Conservation (phyloP, 108 stramenopile genomes). For the Nitzschia sp. region DNA sequence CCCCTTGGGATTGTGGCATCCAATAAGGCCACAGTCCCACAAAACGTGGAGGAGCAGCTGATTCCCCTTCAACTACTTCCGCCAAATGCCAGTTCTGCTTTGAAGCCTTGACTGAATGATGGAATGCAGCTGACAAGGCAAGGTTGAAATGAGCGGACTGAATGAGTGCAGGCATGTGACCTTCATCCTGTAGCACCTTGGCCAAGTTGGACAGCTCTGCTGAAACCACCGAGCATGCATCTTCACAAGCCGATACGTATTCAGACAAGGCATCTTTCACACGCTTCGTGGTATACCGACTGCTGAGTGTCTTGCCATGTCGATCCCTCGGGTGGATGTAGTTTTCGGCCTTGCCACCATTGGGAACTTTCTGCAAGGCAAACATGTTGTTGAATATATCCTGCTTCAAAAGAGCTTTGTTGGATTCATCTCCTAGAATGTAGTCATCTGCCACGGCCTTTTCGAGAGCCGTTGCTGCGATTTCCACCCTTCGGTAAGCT, state of each 20-base stretch:
- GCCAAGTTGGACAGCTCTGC: constrained; percentile 55
- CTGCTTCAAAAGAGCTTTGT: constrained; percentile 45
- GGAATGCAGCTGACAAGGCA: constrained; percentile 65
- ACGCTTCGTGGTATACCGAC: constrained; percentile 79
- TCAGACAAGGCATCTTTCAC: constrained; percentile 70
- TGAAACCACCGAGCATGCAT: constrained; percentile 52
- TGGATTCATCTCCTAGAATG: constrained; percentile 41
- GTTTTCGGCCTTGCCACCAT: constrained; percentile 30
- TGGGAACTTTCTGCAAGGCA: constrained; percentile 69
- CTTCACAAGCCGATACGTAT: constrained; percentile 68
- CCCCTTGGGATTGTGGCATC: constrained; percentile 68
- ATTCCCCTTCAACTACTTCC: constrained; percentile 28
- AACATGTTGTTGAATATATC: constrained; percentile 89
- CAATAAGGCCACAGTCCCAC: constrained; percentile 82
- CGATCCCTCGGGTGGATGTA: constrained; percentile 74
- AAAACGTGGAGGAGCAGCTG: constrained; percentile 43
- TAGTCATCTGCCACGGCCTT: constrained; percentile 67
- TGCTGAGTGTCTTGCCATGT: constrained; percentile 75
- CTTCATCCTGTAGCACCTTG: constrained; percentile 49
- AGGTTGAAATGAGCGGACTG: constrained; percentile 80
- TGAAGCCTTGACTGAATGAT: constrained; percentile 75
- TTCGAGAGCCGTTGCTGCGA: constrained; percentile 42
- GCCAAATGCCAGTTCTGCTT: constrained; percentile 66
- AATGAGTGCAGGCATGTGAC: constrained; percentile 72
- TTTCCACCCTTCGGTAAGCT: constrained; percentile 49